Conservation (phyloP, 1,284 basidiomycete species). For the Naganishia sp. region DNA sequence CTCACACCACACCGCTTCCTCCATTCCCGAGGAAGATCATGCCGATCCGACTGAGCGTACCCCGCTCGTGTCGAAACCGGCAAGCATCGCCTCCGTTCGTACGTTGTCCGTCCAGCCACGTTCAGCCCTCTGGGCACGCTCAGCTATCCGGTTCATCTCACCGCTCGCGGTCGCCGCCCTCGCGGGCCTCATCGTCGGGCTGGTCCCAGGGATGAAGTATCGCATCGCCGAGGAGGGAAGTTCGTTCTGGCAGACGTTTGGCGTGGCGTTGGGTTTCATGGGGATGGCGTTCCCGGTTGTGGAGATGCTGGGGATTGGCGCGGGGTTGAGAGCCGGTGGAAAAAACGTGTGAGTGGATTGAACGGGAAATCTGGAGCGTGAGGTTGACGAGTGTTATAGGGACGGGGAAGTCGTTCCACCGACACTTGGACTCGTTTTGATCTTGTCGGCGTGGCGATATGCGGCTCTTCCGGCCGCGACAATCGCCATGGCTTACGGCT, state of each 20-base stretch:
- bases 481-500: conserved; percentile 42
- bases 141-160: conserved; percentile 8
- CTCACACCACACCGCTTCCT: neutral
- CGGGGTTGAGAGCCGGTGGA: conserved; percentile 40
- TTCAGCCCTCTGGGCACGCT: conserved; percentile 23
- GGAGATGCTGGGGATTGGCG: conserved; percentile 44
- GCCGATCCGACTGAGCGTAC: conserved; percentile 35
- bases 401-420: conserved; percentile 43
- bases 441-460: conserved; percentile 45
- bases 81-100: neutral
- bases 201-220: conserved; percentile 37
- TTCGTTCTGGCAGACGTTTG: conserved; percentile 42
- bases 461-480: conserved; percentile 42
- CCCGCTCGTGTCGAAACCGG: conserved; percentile 37
- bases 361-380: neutral
- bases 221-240: conserved; percentile 38
- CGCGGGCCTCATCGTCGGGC: conserved; percentile 42
- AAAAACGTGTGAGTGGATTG: conserved; percentile 35
- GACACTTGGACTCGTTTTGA: conserved; percentile 45
- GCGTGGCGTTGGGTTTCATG: conserved; percentile 38
- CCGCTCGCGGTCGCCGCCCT: conserved; percentile 38
- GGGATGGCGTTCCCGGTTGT: conserved; percentile 43
- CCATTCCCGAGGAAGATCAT: conserved; percentile 5
- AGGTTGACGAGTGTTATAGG: conserved; percentile 4
- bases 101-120: conserved; percentile 16